Evolutionary conservation across 1,139 yeast genomes (phyloP), one percentile per base, ranked within the genome.

Genomic region (Hansenula sp.): DNA sequence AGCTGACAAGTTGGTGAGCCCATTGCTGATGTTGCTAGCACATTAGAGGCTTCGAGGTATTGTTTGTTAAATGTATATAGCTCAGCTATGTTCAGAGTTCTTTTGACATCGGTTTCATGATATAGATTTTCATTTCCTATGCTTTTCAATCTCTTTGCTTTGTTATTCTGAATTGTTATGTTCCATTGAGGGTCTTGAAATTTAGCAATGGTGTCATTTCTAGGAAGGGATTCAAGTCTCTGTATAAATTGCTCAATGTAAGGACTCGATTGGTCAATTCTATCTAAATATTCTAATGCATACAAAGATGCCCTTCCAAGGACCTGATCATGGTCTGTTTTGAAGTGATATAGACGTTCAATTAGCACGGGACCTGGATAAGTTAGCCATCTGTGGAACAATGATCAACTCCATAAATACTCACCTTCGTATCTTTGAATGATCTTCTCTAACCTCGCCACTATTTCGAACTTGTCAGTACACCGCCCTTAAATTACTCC

Each of bases 11-110:
- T 44, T 7, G 42, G 38, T 2, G 49, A 32, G 1, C 46, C 34
- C 11, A 39, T 20, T 6, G 44, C 38, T 6, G 56, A 39, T 9
- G 49, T 37, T 8, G 48, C 29, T 6, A 55, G 21, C 2, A 44
- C 49, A 4, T 41, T 38, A 26, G 44, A 44, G 1, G 57, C 57
- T n/a, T 51, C 57, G 1, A 37, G 6, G 28, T 46, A 53, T 26
- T 44, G 50, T 17, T 40, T 46, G 31, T 37, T 38, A 36, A 45
- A 51, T n/a, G 38, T 31, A 34, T 48, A 48, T 2, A 50, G 35
- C 1, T 41, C 40, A 0, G 54, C 51, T 4, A 46, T 37, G 14
- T 43, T 40, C 27, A 51, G 38, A 20, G 40, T 46, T 28, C 46
- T 47, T 20, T 28, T 17, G 4, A 40, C 34, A 34, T 50, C 54